Conservation (phyloP, 1,139 yeast species). For the Blastobotrys raffinosifermentans region DNA sequence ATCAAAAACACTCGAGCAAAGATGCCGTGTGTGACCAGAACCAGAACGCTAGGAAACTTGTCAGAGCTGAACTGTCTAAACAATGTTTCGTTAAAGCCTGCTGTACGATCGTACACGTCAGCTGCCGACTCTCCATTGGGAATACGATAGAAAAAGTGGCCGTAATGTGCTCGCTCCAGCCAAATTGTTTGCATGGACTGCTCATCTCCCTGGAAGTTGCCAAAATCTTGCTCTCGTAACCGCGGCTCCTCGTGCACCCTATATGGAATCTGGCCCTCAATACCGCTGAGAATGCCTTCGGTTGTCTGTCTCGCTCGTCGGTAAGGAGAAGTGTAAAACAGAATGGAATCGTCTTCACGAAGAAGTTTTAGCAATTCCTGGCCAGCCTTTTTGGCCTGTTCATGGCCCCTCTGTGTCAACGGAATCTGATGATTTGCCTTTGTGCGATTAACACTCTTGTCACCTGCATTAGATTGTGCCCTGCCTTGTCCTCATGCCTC, state of each 20-base stretch:
- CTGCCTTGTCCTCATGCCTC: conserved; percentile 14
- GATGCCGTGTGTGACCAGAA: conserved; percentile 86
- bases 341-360: conserved; percentile 40
- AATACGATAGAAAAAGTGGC: conserved; percentile 85
- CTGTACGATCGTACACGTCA: conserved; percentile 84
- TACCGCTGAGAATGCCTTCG: conserved; percentile 55
- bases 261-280: conserved; percentile 44
- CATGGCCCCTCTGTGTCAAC: conserved; percentile 61
- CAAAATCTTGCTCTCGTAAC: conserved; percentile 90
- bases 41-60: conserved; percentile 65
- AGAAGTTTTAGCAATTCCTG: conserved; percentile 47
- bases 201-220: conserved; percentile 72
- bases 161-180: conserved; percentile 80
- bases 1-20: conserved; percentile 89
- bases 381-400: conserved; percentile 62
- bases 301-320: conserved; percentile 76
- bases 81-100: conserved; percentile 81
- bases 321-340: conserved; percentile 82
- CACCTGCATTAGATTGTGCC: conserved; percentile 31
- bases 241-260: conserved; percentile 77
- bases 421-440: conserved; percentile 76
- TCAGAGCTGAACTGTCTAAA: conserved; percentile 70
- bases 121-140: conserved; percentile 96
- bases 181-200: conserved; percentile 74
- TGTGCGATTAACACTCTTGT: conserved; percentile 67